phyloP scores from a whole-genome alignment of 306 rosid genomes.

The Quercus cerris region DNA sequence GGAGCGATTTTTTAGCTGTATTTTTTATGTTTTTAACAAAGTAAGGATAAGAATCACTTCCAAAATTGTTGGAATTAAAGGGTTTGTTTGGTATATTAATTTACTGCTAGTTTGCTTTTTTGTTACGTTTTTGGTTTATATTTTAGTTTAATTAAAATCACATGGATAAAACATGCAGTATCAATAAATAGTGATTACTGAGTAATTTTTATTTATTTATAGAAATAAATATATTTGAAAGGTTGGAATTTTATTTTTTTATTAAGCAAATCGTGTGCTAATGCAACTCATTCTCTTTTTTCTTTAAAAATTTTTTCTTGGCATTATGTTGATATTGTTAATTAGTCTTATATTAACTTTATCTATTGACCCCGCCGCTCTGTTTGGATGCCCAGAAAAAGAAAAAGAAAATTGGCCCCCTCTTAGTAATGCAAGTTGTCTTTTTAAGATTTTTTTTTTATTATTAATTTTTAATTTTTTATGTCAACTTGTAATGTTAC shows the following conservation, averaged over 20 bases:
- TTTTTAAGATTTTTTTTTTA: not conserved
- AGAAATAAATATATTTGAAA: not conserved
- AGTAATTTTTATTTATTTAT: not conserved
- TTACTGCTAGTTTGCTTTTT: not conserved
- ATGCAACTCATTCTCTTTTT: not conserved
- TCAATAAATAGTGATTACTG: not conserved
- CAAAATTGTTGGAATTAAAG: not conserved
- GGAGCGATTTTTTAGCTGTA: not conserved
- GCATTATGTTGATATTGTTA: conserved; percentile 1
- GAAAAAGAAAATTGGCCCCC: not conserved
- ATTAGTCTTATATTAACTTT: not conserved
- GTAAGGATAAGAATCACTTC: not conserved
- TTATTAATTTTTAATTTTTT: not conserved
- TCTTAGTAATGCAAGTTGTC: not conserved
- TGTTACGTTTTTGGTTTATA: not conserved
- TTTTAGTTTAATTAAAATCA: not conserved
- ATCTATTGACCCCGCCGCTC: not conserved
- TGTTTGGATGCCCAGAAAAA: conserved; percentile 15
- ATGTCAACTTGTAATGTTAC: conserved; percentile 16
- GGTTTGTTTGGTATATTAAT: not conserved
- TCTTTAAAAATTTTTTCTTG: not conserved
- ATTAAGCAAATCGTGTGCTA: conserved; percentile 12
- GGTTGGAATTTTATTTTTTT: conserved; percentile 9
- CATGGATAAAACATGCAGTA: not conserved
- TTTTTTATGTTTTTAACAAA: not conserved